Base-by-base conservation (phyloP, 768 basidiomycete species). In the Psilocybe subaeruginosa region DNA sequence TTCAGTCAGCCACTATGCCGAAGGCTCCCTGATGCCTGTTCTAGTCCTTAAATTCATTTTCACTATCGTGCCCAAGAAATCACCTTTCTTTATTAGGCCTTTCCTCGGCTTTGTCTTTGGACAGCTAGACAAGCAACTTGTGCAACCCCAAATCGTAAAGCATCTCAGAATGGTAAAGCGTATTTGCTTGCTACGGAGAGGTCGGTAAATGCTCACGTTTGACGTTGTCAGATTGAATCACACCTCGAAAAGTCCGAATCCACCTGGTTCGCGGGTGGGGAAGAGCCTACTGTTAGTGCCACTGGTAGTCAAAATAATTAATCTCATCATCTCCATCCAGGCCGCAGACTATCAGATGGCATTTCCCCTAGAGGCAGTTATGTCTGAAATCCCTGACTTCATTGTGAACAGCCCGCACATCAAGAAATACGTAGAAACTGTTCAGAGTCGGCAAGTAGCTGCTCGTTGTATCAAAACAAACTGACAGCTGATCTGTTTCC, bases 11-110 rank as follows among this genome's bases (percentile, higher is more conserved):
- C 79, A 80, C 62, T 80, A 77, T 58, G 65, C 79, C 1, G 80
- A 80, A 65, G 78, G 76, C 12, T 76, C 79, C 11, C 57, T 80
- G 8, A 77, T 78, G 76, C 80, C 80, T 8, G 54, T 76, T 19
- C 59, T 82, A 12, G 69, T 75, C 43, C 76, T 74, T 56, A 73
- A 74, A 54, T 59, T 74, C 19, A 64, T 78, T n/a, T 75, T 76
- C 41, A 64, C 63, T 49, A 39, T 73, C 2, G 67, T 71, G 29
- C 76, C 77, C 6, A 45, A 64, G 16, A 68, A 71, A 17, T 64
- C 75, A 1, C 76, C 80, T 0, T 74, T 77, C 58, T 69, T 76
- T 48, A 62, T 82, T 51, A 72, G 77, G 8, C 75, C 77, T 12
- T 41, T 78, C 19, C 62, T 76, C 33, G 72, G 58, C 8, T 30